These are phyloP conservation scores for Antitrichia curtipendula DNA, from an alignment of 225 moss, liverwort and hornwort species.

Conservation along the genomic window DNA sequence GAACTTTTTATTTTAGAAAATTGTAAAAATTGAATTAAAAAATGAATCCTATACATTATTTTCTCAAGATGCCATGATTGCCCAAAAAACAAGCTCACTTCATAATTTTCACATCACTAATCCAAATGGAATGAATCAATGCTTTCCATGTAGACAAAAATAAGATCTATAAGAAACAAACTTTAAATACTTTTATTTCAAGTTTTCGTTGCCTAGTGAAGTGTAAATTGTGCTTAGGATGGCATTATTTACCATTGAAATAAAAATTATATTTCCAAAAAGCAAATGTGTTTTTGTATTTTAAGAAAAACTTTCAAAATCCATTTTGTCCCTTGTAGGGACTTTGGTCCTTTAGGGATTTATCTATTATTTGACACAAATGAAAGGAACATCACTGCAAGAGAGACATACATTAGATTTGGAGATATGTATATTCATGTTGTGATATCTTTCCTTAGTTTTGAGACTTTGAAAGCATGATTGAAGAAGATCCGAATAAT, in stretches of 20 bases:
- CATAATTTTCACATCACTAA: not conserved
- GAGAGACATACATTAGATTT: not conserved
- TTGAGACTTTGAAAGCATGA: not conserved
- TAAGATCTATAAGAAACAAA: not conserved
- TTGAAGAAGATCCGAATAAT: not conserved
- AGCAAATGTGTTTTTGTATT: not conserved
- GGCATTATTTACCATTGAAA: not conserved
- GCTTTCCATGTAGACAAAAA: not conserved
- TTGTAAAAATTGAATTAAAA: not conserved
- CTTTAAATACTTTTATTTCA: too few relatives aligned
- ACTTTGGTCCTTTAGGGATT: not conserved
- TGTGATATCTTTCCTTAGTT: not conserved
- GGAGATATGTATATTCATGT: not conserved
- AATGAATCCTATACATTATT: not conserved
- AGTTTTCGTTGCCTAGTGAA: not conserved
- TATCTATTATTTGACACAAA: not conserved
- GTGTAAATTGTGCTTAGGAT: not conserved
- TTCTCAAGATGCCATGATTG: not conserved
- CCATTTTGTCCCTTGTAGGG: rapidly evolving
- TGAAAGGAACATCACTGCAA: not conserved
- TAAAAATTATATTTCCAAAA: not conserved
- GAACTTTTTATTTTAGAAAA: not conserved
- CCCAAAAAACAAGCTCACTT: rapidly evolving
- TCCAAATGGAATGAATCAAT: not conserved
- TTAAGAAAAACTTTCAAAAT: not conserved